Base-by-base conservation (phyloP, 306 rosid genomes). In the Potentilla sterilis region DNA sequence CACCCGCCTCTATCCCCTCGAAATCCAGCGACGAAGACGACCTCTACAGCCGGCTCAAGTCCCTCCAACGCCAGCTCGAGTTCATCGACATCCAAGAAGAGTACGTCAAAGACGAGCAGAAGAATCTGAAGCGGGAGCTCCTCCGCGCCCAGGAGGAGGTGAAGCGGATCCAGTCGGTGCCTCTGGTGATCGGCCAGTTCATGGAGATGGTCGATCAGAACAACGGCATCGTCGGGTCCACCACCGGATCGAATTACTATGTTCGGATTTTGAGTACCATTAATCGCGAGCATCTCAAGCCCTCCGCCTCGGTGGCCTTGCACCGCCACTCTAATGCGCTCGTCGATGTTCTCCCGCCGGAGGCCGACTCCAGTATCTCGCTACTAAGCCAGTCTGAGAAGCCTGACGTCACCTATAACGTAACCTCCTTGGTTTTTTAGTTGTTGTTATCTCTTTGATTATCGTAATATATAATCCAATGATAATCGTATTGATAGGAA, bases 121-220 rank as follows among this genome's bases (percentile, higher is more conserved):
- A 92, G 93, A 95, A 95, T n/a, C 85, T 95, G 52, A 95, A 92
- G 88, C 97, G 99, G 38, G 99, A 95, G 87, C 92, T 86, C 34
- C 96, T 92, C 4, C 96, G 99, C 8, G 97, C 97, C 2, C 97
- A 95, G 77, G 99, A 95, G 35, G 99, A 95, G 83, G 97, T 95
- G 9, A 95, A 95, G 79, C 77, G 99, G 92, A 92, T 95, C 77
- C 99, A 95, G 58, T 95, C 99, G 34, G 99, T 95, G 77, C 99
- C 99, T 0, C 91, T 95, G 3, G 99, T 95, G 3, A 95, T 95
- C 2, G 99, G 99, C 18, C 99, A 95, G 87, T 95, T 95, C 81
- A 92, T 92, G 99, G 99, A 95, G 84, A 95, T 95, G 99, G 97
- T 95, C 1, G 99, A 95, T 68, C 89, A 86, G 85, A 92, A 95